Conservation (phyloP, 345 rosid species). For the Toxicodendron radicans region DNA sequence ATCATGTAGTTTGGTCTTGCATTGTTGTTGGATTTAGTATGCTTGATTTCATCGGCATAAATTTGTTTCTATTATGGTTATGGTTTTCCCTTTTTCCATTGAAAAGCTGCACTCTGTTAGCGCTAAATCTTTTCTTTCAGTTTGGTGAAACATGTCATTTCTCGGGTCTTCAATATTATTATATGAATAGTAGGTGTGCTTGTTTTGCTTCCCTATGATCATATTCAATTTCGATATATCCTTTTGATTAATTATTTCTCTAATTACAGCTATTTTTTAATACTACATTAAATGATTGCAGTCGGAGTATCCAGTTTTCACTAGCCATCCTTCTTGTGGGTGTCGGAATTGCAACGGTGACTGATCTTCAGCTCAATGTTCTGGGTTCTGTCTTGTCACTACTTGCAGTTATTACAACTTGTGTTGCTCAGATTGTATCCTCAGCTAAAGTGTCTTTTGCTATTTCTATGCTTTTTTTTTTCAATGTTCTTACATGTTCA, state of each 20-base stretch:
- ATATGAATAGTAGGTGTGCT: background rate
- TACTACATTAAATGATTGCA: slow-evolving; percentile 41
- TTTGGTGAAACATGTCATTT: background rate
- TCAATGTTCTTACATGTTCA: slow-evolving; percentile 6
- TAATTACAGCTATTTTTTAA: slow-evolving; percentile 23
- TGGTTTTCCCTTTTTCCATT: background rate
- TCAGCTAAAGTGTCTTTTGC: slow-evolving; percentile 29
- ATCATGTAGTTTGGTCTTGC: too few relatives aligned
- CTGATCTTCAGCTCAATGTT: slow-evolving; percentile 97
- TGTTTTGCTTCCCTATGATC: background rate
- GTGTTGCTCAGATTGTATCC: slow-evolving; percentile 99
- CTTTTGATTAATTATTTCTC: background rate
- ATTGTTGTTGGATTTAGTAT: background rate
- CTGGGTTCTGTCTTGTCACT: slow-evolving; percentile 90
- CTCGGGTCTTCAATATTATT: background rate
- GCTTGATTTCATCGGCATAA: background rate
- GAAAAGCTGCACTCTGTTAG: background rate
- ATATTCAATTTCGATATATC: background rate
- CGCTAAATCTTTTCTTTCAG: background rate
- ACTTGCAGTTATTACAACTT: slow-evolving; percentile 93
- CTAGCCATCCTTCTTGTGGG: slow-evolving; percentile 86
- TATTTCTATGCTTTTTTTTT: slow-evolving; percentile 11
- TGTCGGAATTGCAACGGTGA: slow-evolving; percentile 98
- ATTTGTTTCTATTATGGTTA: background rate
- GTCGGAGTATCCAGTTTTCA: slow-evolving; percentile 83